Evolutionary conservation across 2,329 filamentous ascomycete genomes (phyloP).

Genomic region (Tolypocladium pustulatum): DNA sequence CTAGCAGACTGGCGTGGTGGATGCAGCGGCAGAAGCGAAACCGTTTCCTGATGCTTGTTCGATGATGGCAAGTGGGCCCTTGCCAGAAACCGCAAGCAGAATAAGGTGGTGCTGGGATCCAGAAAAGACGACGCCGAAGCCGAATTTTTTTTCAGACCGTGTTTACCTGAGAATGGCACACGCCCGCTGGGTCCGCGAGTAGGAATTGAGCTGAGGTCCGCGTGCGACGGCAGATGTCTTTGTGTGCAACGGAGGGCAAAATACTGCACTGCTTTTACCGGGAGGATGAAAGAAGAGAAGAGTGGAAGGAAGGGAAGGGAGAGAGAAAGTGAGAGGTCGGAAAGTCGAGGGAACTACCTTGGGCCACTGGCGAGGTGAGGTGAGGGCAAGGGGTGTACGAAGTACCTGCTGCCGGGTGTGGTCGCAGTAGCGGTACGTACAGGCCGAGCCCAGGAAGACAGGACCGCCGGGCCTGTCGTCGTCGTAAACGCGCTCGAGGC

Average conservation of each 20-base stretch:
- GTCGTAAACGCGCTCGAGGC: slow-evolving; percentile 9
- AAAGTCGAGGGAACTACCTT: slow-evolving; percentile 8
- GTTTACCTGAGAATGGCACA: slow-evolving; percentile 4
- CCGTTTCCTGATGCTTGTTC: slow-evolving; percentile 11
- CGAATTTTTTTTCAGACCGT: slow-evolving; percentile 6
- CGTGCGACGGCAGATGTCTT: background rate
- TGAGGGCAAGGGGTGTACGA: slow-evolving; percentile 1
- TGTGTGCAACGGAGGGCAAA: slow-evolving; percentile 1
- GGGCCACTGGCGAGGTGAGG: slow-evolving; percentile 6
- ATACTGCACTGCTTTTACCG: background rate
- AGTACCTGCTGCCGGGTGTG: background rate
- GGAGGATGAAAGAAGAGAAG: slow-evolving; percentile 10
- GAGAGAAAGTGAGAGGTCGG: slow-evolving; percentile 10
- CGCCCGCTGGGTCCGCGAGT: slow-evolving; percentile 4
- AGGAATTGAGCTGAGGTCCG: slow-evolving; percentile 7
- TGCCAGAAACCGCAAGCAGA: slow-evolving; percentile 14
- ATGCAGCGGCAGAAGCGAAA: slow-evolving; percentile 10
- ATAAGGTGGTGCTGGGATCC: slow-evolving; percentile 10
- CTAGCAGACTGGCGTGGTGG: background rate
- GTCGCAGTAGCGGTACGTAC: background rate
- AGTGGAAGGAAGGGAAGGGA: slow-evolving; percentile 12
- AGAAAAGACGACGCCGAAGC: slow-evolving; percentile 6
- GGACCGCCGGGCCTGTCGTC: slow-evolving; percentile 5
- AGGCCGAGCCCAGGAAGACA: slow-evolving; percentile 1
- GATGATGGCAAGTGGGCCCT: slow-evolving; percentile 13